Evolutionary conservation across 169 alveolate genomes (phyloP), one percentile per base, ranked within the genome.

Genomic region (Toxoplasma gondii): DNA sequence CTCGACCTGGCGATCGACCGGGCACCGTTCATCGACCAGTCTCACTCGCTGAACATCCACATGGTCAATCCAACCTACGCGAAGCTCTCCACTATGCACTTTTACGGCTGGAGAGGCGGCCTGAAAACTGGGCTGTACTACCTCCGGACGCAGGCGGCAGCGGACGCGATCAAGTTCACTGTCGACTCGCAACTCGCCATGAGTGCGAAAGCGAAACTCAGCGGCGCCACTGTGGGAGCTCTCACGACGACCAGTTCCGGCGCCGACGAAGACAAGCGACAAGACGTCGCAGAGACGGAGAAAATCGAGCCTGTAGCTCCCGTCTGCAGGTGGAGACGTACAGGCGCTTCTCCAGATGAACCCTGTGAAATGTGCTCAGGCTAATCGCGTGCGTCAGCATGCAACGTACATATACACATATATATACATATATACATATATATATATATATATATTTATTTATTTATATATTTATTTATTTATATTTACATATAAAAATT

Each of bases 111-210:
- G 99, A 98, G 98, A 93, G 97, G 97, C 78, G 99, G 99, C 9
- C 97, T 99, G 49, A 99, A 99, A 96, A 99, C 99, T 24, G 99
- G 99, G 44, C 97, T 98, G 96, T 99, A 99, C 96, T 99, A 99
- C 96, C 94, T 99, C 86, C 97, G 99, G 92, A 98, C 99, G 10
- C 99, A 98, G 96, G 99, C 99, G 49, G 99, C 99, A 0, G 98
- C 99, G 31, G 99, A 99, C 88, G 99, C 99, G 10, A 99, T 99
- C 92, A 98, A 99, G 96, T 99, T 99, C 95, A 99, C 99, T 34
- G 99, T 99, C 43, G 99, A 99, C 96, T 94, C 69, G n/a, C 69
- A 27, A 7, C 83, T 58, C 38, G 92, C 83, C 24, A 49, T 36
- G 36, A 49, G 69, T 10, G 93, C 93, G 31, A 70, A 78, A 67